phyloP scores from a whole-genome alignment of 1,284 basidiomycete species.

The Pseudozyma thailandica region DNA sequence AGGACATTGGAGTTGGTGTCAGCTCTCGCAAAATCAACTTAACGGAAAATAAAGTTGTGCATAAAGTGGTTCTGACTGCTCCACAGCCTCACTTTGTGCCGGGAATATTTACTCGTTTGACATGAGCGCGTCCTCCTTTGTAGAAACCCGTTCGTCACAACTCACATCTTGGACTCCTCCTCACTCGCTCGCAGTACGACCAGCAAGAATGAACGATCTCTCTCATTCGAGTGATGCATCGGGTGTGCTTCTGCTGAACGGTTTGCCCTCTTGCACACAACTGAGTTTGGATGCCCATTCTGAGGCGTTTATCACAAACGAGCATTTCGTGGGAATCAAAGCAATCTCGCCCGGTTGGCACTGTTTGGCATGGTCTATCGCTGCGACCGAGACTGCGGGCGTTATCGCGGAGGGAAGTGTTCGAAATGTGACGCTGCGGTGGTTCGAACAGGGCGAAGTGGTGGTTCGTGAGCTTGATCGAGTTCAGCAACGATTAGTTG shows the following conservation, averaged over 20 bases:
- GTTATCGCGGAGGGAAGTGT: not conserved
- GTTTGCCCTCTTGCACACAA: constrained; percentile 26
- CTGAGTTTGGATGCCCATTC: constrained; percentile 27
- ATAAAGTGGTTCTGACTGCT: too few relatives aligned
- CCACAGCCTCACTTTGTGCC: too few relatives aligned
- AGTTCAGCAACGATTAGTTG: constrained; percentile 15
- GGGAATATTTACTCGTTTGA: too few relatives aligned
- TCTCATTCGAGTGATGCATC: not conserved
- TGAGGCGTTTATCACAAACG: constrained; percentile 31
- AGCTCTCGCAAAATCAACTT: too few relatives aligned
- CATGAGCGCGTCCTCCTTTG: too few relatives aligned
- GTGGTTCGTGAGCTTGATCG: constrained; percentile 24
- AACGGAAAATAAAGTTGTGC: too few relatives aligned
- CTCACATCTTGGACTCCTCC: too few relatives aligned
- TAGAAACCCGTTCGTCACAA: too few relatives aligned
- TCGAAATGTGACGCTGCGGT: constrained; percentile 15
- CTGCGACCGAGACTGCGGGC: not conserved
- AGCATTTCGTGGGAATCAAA: constrained; percentile 42
- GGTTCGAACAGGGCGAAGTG: constrained; percentile 20
- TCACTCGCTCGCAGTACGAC: too few relatives aligned
- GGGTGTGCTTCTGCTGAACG: constrained; percentile 21
- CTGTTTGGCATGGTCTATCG: constrained; percentile 37
- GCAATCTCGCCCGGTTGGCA: constrained; percentile 38
- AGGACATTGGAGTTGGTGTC: too few relatives aligned
- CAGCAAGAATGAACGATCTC: not conserved